Conservation (phyloP, 805 yeast genomes). For the Wickerhamiella occidentalis region DNA sequence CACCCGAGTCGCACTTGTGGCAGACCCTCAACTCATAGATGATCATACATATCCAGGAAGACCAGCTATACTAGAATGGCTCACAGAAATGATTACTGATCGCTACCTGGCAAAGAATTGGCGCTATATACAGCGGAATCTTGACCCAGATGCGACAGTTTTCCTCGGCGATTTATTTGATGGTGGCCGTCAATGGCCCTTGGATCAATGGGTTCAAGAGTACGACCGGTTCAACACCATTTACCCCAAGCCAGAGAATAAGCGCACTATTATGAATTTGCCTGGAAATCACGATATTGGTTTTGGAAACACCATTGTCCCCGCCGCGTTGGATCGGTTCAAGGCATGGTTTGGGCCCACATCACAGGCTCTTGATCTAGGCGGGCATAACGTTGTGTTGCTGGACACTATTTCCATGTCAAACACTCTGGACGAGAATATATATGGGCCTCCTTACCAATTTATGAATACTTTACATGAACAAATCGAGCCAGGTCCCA, state of each 20-base stretch:
- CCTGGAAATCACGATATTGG: slow-evolving; percentile 99
- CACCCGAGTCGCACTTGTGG: slow-evolving; percentile 44
- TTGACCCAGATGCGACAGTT: slow-evolving; percentile 64
- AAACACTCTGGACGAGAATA: slow-evolving; percentile 36
- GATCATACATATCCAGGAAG: slow-evolving; percentile 73
- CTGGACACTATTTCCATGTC: slow-evolving; percentile 78
- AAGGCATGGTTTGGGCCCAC: slow-evolving; percentile 62
- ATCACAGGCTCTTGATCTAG: slow-evolving; percentile 39
- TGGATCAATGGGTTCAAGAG: slow-evolving; percentile 57
- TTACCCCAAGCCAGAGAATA: slow-evolving; percentile 45
- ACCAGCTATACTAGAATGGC: slow-evolving; percentile 36
- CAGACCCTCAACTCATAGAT: slow-evolving; percentile 94
- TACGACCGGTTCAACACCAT: slow-evolving; percentile 52
- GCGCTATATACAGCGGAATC: slow-evolving; percentile 39
- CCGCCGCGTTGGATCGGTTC: slow-evolving; percentile 50
- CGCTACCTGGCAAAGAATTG: slow-evolving; percentile 70
- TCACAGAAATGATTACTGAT: slow-evolving; percentile 58
- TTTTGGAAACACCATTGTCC: slow-evolving; percentile 60
- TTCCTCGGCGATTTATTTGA: slow-evolving; percentile 90
- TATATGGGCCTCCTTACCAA: slow-evolving; percentile 37
- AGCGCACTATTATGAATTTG: slow-evolving; percentile 34
- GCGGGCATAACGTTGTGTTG: slow-evolving; percentile 63
- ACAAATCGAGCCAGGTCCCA: slow-evolving; percentile 6
- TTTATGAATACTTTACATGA: slow-evolving; percentile 36
- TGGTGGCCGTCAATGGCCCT: slow-evolving; percentile 84